Evolutionary conservation across 257 asterid species (phyloP).

Genomic region (Penstemon davidsonii): DNA sequence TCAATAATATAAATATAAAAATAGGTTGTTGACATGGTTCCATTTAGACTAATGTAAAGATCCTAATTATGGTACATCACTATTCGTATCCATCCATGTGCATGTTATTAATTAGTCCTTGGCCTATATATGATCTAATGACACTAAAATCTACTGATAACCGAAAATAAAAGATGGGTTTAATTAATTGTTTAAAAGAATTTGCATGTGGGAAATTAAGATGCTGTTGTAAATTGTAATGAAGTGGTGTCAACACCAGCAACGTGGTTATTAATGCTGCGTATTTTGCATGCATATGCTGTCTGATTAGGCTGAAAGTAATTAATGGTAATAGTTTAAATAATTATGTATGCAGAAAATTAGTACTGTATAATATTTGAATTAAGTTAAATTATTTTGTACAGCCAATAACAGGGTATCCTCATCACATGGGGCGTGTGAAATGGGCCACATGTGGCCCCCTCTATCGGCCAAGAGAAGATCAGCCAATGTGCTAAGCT

Average conservation of each 20-base stretch:
- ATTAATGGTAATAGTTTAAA: neutral
- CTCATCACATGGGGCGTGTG: conserved; percentile 39
- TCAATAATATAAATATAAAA: no score
- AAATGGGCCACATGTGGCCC: conserved; percentile 29
- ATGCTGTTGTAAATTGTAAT: conserved; percentile 27
- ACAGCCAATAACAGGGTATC: conserved; percentile 34
- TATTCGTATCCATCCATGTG: neutral
- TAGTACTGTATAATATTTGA: conserved; percentile 2
- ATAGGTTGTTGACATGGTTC: no score
- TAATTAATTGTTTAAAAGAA: conserved; percentile 6
- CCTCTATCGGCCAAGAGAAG: conserved; percentile 7
- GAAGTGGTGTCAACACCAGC: conserved; percentile 36
- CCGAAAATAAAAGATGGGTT: neutral
- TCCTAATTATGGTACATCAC: no score
- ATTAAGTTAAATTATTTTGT: neutral
- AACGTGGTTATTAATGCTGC: conserved; percentile 47
- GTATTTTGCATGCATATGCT: conserved; percentile 28
- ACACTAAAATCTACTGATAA: neutral
- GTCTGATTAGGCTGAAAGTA: conserved; percentile 23
- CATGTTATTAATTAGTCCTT: neutral
- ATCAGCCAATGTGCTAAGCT: neutral
- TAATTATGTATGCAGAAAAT: neutral
- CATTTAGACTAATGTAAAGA: no score
- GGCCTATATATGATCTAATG: conserved; percentile 19
- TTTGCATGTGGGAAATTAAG: conserved; percentile 42